Percentiles rank a stretch among this genome's conserved stretches.
These are phyloP conservation scores for Nitzschia sp. DNA, from an alignment of 108 stramenopile genomes.

Conservation along the genomic window DNA sequence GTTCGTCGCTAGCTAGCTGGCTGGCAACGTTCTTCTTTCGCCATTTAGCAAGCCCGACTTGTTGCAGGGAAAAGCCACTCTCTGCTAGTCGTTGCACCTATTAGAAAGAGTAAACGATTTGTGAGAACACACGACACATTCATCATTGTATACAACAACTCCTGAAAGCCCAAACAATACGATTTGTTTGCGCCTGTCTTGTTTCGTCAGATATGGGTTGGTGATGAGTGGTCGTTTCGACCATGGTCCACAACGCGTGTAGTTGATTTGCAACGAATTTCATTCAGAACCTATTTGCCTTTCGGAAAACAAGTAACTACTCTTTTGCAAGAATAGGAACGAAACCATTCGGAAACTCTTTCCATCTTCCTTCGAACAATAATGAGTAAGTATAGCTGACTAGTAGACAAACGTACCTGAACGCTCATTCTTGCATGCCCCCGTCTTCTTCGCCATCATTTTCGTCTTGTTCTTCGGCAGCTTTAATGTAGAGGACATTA, in stretches of 20 bases:
- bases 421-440: not conserved
- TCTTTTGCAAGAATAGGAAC: constrained; percentile 15
- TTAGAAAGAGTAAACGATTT: too few relatives aligned
- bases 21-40: too few relatives aligned
- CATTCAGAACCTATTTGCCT: constrained; percentile 16
- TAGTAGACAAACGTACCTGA: too few relatives aligned
- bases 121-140: too few relatives aligned
- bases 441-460: constrained; percentile 23
- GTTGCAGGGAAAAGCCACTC: too few relatives aligned
- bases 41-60: too few relatives aligned
- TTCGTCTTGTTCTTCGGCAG: constrained; percentile 53
- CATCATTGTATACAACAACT: too few relatives aligned
- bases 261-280: constrained; percentile 47
- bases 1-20: too few relatives aligned
- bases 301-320: constrained; percentile 25
- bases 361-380: constrained; percentile 40
- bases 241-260: constrained; percentile 69
- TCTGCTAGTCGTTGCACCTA: too few relatives aligned
- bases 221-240: constrained; percentile 44
- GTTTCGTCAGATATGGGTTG: constrained; percentile 69
- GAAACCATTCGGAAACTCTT: constrained; percentile 43
- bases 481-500: constrained; percentile 96
- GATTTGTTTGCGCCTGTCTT: too few relatives aligned
- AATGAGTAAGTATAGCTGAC: not conserved
- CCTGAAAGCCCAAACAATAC: too few relatives aligned